phyloP scores from a whole-genome alignment of 2,329 filamentous ascomycete species.

The Paraphoma sp. region DNA sequence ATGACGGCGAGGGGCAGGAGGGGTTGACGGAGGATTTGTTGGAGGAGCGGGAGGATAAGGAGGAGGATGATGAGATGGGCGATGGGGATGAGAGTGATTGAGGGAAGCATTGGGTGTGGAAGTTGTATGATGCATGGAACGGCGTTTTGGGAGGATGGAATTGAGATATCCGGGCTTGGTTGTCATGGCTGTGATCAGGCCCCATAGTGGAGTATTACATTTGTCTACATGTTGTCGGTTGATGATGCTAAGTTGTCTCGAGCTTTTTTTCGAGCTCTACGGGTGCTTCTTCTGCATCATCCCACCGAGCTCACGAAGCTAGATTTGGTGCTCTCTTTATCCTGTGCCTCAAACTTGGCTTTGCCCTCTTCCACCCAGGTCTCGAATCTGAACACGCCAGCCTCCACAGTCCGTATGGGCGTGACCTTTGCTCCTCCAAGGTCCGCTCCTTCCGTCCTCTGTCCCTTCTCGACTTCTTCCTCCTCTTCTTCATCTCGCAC shows the following conservation, averaged over 20 bases:
- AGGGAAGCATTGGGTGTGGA: conserved; percentile 7
- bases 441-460: conserved; percentile 39
- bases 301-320: conserved; percentile 29
- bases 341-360: conserved; percentile 52
- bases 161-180: conserved; percentile 7
- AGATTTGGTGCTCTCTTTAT: conserved; percentile 10
- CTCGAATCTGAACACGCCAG: conserved; percentile 71
- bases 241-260: not conserved
- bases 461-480: conserved; percentile 13
- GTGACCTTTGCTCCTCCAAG: conserved; percentile 63
- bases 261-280: not conserved
- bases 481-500: conserved; percentile 20
- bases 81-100: conserved; percentile 62
- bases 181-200: no score
- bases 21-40: conserved; percentile 52
- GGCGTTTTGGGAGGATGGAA: conserved; percentile 29
- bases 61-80: conserved; percentile 54
- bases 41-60: conserved; percentile 56
- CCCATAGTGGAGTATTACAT: not conserved
- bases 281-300: not conserved
- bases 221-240: not conserved
- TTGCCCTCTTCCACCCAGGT: conserved; percentile 73
- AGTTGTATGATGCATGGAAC: conserved; percentile 28
- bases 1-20: conserved; percentile 59
- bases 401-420: conserved; percentile 68